These are phyloP conservation scores for Epichloe amarillans DNA, from an alignment of 2,329 filamentous ascomycete species.

Conservation along the genomic window DNA sequence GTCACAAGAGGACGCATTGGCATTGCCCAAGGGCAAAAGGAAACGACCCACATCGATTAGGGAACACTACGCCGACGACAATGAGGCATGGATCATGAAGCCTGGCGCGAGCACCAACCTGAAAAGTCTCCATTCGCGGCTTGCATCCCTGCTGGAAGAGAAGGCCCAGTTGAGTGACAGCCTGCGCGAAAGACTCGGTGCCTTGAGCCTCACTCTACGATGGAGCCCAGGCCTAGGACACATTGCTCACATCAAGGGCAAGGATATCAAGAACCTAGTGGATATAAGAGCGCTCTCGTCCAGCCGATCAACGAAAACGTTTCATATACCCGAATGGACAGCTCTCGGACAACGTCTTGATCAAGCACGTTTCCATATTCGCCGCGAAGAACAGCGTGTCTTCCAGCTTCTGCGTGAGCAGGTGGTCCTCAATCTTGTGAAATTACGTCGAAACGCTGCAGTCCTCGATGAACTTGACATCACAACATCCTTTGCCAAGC, in stretches of 20 bases:
- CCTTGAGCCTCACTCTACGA: conserved; percentile 58
- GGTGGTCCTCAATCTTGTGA: conserved; percentile 72
- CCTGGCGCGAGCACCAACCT: conserved; percentile 55
- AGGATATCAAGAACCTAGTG: conserved; percentile 39
- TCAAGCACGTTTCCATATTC: conserved; percentile 62
- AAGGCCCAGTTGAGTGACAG: conserved; percentile 46
- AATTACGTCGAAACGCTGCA: conserved; percentile 76
- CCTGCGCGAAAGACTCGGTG: conserved; percentile 48
- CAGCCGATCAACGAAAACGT: conserved; percentile 72
- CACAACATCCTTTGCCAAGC: conserved; percentile 66
- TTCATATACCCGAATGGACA: conserved; percentile 77
- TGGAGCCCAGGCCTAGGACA: conserved; percentile 84
- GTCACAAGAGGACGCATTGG: conserved; percentile 38
- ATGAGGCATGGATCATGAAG: conserved; percentile 52
- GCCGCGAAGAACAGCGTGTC: conserved; percentile 70
- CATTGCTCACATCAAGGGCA: conserved; percentile 80
- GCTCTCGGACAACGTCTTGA: conserved; percentile 67
- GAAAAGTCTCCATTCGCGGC: conserved; percentile 50
- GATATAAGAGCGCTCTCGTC: conserved; percentile 46
- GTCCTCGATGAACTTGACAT: conserved; percentile 92
- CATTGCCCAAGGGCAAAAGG: conserved; percentile 40
- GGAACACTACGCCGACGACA: conserved; percentile 47
- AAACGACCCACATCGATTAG: conserved; percentile 33
- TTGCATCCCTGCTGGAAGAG: conserved; percentile 46
- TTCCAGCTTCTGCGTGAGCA: conserved; percentile 60